Evolutionary conservation across 495 filamentous ascomycete genomes (phyloP), one percentile per base, ranked within the genome.

Genomic region (Neurospora tetrasperma): DNA sequence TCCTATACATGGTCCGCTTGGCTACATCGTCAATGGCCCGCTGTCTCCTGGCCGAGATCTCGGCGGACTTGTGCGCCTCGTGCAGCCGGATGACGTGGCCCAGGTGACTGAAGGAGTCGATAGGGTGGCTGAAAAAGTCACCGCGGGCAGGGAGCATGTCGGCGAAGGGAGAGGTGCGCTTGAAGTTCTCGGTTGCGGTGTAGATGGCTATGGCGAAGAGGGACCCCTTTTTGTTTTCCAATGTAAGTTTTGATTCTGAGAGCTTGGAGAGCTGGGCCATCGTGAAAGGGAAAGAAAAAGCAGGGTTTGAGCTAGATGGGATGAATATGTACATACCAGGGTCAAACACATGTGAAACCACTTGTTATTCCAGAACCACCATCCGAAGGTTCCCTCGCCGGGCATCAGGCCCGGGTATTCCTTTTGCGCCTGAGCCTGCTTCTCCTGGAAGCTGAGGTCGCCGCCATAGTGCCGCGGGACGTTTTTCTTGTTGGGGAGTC

Each of bases 391-490:
- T 8, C 91, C 90, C 79, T 89, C 84, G 0, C 92, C 87, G 39
- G 93, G 90, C 82, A 94, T 91, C 87, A 95, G 89, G 71, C 92
- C 88, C 27, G 94, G 94, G 79, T 97, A 97, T 72, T 91, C 80
- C 79, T 86, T 90, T 69, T 78, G 86, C 73, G 83, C 84, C 82
- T 92, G 91, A 71, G 85, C 86, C 68, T 86, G 81, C 44, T 83
- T 82, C 78, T 96, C 89, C 44, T 86, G 82, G 31, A 84, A 83
- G 23, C 85, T 86, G 44, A 91, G 80, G 12, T 84, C 76, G 12
- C 90, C 90, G 42, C 94, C 94, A 48, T 90, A 90, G 82, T 95
- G 94, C 62, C 82, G 79, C 31, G 84, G 83, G 5, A 73, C 74
- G 76, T 38, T 74, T 72, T 31, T 80, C 81, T 82, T 81, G 83